Base-by-base conservation (phyloP, 192 early-diverging fungal species). In the Coemansia sp. region DNA sequence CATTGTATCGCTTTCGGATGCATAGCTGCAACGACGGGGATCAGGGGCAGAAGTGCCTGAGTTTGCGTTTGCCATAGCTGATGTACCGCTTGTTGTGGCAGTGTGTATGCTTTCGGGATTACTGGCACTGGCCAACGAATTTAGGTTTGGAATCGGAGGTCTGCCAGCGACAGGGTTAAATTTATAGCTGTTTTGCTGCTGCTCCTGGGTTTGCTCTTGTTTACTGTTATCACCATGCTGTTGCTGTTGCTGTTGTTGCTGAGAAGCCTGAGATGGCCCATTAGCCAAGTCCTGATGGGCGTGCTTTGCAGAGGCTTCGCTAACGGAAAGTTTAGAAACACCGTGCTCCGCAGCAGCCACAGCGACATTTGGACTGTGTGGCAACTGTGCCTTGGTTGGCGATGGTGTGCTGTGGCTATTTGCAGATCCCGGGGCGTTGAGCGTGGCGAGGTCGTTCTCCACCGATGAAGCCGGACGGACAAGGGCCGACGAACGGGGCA, bases 81-180 rank as follows among this genome's bases (percentile, higher is more conserved):
- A 34, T 21, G 66, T 35, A 34, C 37, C 34, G 26, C 39, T 39
- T 39, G 64, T 39, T 13, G 64, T 61, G 9, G 52, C 18, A 2
- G 59, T 61, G 33, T 35, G 35, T 30, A 21, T 23, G 39, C 39
- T 56, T 58, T 31, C 18, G 23, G 56, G 29, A 21, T 28, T 33
- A 33, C 21, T 51, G 43, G 63, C 25, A 37, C 39, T 34, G 53
- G 6, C 37, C 20, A 39, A 8, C 21, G 72, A 59, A 34, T 59
- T 67, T 16, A 68, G 39, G 15, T 34, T 61, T 2, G 78, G 78
- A 31, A 81, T 48, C 10, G 78, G 72, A 8, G 78, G 78, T 12
- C 78, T 64, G 4, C 78, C 78, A 28, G 69, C 46, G 18, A 75
- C 78, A 2, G 72, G 66, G 16, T 81, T 75, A 21, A 81, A 81